Evolutionary conservation across 495 filamentous ascomycete species (phyloP), one percentile per base, ranked within the genome.

Genomic region (Penicillium arizonense): DNA sequence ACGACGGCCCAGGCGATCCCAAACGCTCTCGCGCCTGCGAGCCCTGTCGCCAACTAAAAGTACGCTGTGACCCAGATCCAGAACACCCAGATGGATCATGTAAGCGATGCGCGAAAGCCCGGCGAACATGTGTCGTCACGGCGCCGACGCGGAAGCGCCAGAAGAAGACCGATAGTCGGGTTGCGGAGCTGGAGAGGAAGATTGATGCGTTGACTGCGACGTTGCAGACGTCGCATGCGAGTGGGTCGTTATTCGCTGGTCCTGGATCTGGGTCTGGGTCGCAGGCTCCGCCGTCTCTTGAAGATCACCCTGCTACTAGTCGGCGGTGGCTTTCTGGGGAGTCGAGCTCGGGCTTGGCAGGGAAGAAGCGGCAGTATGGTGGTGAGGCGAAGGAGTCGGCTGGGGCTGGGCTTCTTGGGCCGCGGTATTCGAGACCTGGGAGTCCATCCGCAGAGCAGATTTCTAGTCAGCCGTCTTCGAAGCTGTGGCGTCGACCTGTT

Each of bases 21-120:
- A 93, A 92, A 69, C 85, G 91, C 33, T 82, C 87, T 2, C 86
- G 91, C n/a, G 92, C 93, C 13, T 98, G 93, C 69, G 94, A 97
- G 65, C 85, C 89, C 9, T 98, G 93, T 67, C 86, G 94, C 39
- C 83, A 85, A 28, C 74, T 96, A 41, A 98, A 98, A 63, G 93
- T 96, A 16, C 84, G 88, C 23, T 97, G 93, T 71, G 91, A 96
- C 56, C 83, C 84, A 3, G 87, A 78, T 35, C 53, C 60, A 10
- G 50, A n/a, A 0, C 56, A 88, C 55, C 77, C 76, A 2, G 72
- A 74, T 38, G 86, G 83, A 20, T 77, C 89, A 2, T 98, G 94
- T 69, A 89, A 86, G 64, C 81, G 94, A 41, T 98, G 94, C 68
- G 82, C 84, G 20, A 97, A 96, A 66, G 88, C 92, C 1, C 80